phyloP scores from a whole-genome alignment of 768 basidiomycete genomes.

The Pisolithus tinctorius region DNA sequence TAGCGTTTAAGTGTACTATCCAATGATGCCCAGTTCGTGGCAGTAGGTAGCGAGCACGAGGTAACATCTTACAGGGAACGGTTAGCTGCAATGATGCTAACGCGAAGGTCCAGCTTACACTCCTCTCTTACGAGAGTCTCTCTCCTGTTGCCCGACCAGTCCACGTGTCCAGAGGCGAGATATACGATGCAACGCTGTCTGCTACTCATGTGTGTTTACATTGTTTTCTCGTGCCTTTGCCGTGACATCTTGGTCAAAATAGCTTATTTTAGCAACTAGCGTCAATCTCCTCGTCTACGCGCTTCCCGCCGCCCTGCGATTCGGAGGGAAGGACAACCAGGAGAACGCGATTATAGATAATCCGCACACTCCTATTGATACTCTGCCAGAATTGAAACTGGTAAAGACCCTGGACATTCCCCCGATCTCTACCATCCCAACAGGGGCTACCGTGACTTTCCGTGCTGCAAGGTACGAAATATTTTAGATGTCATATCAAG shows the following conservation, averaged over 20 bases:
- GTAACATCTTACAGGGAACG: conserved; percentile 36
- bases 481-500: not conserved
- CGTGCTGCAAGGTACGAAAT: conserved; percentile 50
- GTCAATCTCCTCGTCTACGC: conserved; percentile 57
- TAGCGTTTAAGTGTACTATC: conserved; percentile 90
- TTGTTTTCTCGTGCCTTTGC: not conserved
- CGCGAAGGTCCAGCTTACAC: conserved; percentile 39
- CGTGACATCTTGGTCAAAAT: not conserved
- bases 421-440: conserved; percentile 35
- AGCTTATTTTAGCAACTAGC: conserved; percentile 67
- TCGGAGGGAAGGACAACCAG: conserved; percentile 28
- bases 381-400: conserved; percentile 31
- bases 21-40: conserved; percentile 55
- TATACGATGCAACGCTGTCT: conserved; percentile 84
- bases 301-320: conserved; percentile 31
- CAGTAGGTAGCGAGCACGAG: conserved; percentile 66
- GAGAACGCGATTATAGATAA: conserved; percentile 37
- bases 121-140: conserved; percentile 62
- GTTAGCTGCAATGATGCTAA: conserved; percentile 6
- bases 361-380: conserved; percentile 11
- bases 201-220: conserved; percentile 43
- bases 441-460: conserved; percentile 44
- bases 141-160: conserved; percentile 42
- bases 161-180: conserved; percentile 59
- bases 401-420: conserved; percentile 52